Base-by-base conservation (phyloP, 768 basidiomycete genomes). In the Rhodosporidiobolus sp. region DNA sequence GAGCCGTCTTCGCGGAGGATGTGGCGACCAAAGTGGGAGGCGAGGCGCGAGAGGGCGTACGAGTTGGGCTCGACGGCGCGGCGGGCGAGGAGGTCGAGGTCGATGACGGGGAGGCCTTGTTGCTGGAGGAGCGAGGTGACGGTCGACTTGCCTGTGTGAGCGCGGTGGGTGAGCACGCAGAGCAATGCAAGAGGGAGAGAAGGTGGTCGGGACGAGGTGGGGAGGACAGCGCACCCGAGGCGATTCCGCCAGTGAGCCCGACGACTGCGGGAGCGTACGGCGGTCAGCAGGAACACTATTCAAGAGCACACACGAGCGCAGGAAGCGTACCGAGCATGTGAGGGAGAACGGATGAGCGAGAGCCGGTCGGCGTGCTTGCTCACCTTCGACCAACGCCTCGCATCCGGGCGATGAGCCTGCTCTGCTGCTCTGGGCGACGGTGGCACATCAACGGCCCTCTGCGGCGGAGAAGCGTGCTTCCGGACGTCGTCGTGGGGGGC, bases 201-300 rank as follows among this genome's bases (percentile, higher is more conserved):
- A 32, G 4, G 59, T 19, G n/a, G 3, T 0, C 12, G 4, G 19
- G 24, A 11, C 22, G 26, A 53, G 24, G 52, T 34, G 63, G 34
- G 45, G 54, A 30, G 59, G 58, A 45, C 5, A 38, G 28, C 58
- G 65, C 20, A 81, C 81, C 83, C 7, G 93, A 94, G 30, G 94
- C 92, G 69, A 99, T 97, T 4, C 94, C 92, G 14, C 96, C 96
- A 38, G 95, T 97, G 30, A 99, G 86, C 52, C 96, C 95, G 72
- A 96, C 86, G 69, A 98, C 94, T 95, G 75, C 8, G 14, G 8
- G 14, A 43, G 38, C 8, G 38, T 43, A 43, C 11, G 64, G 7
- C 12, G 8, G 28, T 17, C 8, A 45, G 12, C 0, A 28, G 49
- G 30, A 4, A 28, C 28, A 20, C n/a, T 28, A 30, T 28, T 24